Base-by-base conservation (phyloP, 2,329 filamentous ascomycete species). In the Bertia moriformis region DNA sequence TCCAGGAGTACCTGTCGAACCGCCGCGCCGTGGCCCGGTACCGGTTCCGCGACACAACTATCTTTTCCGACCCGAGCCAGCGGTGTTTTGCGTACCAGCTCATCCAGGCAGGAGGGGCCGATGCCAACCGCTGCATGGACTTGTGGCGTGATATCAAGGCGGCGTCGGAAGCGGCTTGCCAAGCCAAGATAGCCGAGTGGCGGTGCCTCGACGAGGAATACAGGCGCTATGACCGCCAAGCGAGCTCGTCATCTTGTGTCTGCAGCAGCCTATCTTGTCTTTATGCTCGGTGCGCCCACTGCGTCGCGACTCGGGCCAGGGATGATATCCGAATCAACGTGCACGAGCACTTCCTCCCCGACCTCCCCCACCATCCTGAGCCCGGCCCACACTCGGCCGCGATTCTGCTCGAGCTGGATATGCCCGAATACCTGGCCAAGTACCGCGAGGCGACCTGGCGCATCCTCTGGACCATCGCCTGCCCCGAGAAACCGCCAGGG, bases 1-100 rank as follows among this genome's bases (percentile, higher is more conserved):
- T 80, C 1, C 70, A 78, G 39, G 36, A 14, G 0, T 66, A 80
- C 42, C 49, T 81, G 2, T n/a, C n/a, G n/a, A n/a, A n/a, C n/a
- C n/a, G n/a, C n/a, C n/a, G n/a, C n/a, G n/a, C n/a, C n/a, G n/a
- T n/a, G n/a, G n/a, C n/a, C n/a, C 39, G 50, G 1, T 14, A 40
- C 0, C 61, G 73, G 7, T 48, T 52, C 12, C 43, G 38, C 2
- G 39, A 40, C 1, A 56, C 46, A 3, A 69, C 61, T 0, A 67
- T 78, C 0, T 65, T 78, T 14, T 58, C 60, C n/a, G 53, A 55
- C 19, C 63, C 61, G 1, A 40, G 41, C 1, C 39, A 48, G 18
- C 57, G 53, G 18, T 73, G 52, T 40, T 63, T 75, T 38, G 65
- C 69, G 0, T n/a, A n/a, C n/a, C 57, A 58, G 0, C 48, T 52